Evolutionary conservation across 305 asterid genomes (phyloP).

Genomic region (Fraxinus dipetala): DNA sequence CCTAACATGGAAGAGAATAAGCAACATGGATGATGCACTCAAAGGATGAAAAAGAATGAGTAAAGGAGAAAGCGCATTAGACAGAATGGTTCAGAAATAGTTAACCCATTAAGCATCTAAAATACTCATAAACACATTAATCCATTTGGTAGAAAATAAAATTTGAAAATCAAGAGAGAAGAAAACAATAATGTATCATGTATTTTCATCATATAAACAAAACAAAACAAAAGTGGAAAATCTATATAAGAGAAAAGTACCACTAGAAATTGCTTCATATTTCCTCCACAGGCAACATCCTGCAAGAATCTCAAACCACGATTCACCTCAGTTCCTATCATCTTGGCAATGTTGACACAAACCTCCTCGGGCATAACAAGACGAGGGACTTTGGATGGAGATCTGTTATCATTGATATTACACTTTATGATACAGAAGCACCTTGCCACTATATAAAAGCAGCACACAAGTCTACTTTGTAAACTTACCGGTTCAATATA

Average conservation of each 20-base stretch:
- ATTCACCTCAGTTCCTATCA: slow-evolving; percentile 53
- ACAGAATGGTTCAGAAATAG: background rate
- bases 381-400: slow-evolving; percentile 56
- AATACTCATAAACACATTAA: background rate
- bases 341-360: slow-evolving; percentile 50
- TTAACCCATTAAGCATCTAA: background rate
- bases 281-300: slow-evolving; percentile 58
- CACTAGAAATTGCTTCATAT: slow-evolving; percentile 52
- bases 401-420: slow-evolving; percentile 31
- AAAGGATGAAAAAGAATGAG: background rate
- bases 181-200: background rate
- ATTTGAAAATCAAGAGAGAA: background rate
- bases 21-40: background rate
- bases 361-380: slow-evolving; percentile 53
- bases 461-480: background rate
- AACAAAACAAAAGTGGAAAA: background rate
- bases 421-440: background rate
- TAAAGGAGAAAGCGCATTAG: background rate
- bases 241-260: slow-evolving; percentile 28
- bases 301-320: slow-evolving; percentile 49
- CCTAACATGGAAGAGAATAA: background rate
- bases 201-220: background rate
- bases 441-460: background rate
- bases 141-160: background rate
- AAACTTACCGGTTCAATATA: slow-evolving; percentile 42